phyloP scores from a whole-genome alignment of 163 green algal species.

The Prototheca wickerhamii region DNA sequence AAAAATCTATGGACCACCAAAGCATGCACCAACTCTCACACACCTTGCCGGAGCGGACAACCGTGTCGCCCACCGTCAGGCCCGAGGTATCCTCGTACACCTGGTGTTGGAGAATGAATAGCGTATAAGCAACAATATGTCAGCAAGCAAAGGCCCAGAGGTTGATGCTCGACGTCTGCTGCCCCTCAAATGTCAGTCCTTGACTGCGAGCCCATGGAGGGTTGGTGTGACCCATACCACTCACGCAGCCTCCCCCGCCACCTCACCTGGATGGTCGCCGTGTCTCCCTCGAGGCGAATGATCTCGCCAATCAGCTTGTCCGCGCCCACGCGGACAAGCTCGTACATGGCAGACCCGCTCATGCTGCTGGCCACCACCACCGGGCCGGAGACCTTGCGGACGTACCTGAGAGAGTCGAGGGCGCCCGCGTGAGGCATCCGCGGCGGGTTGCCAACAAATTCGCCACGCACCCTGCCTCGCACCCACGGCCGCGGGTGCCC shows the following conservation, averaged over 20 bases:
- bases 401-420: slow-evolving; percentile 30
- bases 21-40: not conserved
- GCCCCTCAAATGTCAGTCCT: not conserved
- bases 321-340: slow-evolving; percentile 92
- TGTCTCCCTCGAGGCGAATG: slow-evolving; percentile 95
- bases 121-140: not conserved
- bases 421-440: not conserved
- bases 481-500: not conserved
- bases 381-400: slow-evolving; percentile 92
- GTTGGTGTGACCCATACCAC: no score
- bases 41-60: slow-evolving; percentile 89
- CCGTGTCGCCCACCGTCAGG: slow-evolving; percentile 87
- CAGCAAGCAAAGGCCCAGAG: not conserved
- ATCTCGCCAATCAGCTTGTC: slow-evolving; percentile 97
- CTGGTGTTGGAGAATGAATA: slow-evolving; percentile 31
- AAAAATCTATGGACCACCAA: not conserved
- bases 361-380: slow-evolving; percentile 93
- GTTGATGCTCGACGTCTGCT: no score
- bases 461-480: not conserved
- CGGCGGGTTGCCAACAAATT: not conserved
- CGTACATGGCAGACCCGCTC: slow-evolving; percentile 95
- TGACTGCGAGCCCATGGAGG: no score
- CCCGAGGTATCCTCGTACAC: slow-evolving; percentile 97
- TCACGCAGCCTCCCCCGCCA: no score
- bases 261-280: slow-evolving; percentile 97